A percentile compares a stretch with the other conserved stretches of the same genome.
Conservation (phyloP, 2,329 filamentous ascomycete species). For the Calonectria ilicicola region DNA sequence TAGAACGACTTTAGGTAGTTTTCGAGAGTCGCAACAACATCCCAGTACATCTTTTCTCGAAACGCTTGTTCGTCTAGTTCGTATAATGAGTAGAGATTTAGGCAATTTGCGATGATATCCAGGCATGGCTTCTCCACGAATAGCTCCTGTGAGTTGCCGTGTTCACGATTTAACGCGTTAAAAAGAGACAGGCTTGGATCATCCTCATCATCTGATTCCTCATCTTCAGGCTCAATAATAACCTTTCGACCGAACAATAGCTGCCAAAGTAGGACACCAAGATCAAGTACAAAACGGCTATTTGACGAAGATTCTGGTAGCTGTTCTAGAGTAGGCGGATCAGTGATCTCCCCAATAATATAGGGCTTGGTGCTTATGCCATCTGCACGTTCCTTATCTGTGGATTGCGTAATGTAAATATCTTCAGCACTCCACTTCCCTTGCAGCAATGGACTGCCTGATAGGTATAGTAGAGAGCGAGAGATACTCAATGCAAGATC, state of each 20-base stretch:
- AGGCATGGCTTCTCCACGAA: not conserved
- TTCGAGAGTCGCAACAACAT: not conserved
- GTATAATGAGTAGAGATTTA: not conserved
- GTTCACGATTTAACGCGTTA: not conserved
- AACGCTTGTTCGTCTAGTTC: not conserved
- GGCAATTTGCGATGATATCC: not conserved
- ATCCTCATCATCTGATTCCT: not conserved
- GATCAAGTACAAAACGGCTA: not conserved
- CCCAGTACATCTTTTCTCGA: not conserved
- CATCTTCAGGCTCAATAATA: not conserved
- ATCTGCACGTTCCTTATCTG: not conserved
- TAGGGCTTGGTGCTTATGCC: not conserved
- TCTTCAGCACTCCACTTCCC: not conserved
- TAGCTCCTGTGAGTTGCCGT: not conserved
- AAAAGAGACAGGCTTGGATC: not conserved
- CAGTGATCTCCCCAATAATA: not conserved
- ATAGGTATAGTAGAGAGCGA: not conserved
- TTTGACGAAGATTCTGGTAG: not conserved
- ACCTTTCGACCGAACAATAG: not conserved
- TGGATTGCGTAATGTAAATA: not conserved
- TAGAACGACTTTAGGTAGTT: not conserved
- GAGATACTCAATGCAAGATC: not conserved
- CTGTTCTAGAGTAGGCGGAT: not conserved
- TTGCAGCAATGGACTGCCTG: not conserved
- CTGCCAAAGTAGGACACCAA: not conserved